Conservation (phyloP, 2,329 filamentous ascomycete genomes). For the Ophiostoma piceae region DNA sequence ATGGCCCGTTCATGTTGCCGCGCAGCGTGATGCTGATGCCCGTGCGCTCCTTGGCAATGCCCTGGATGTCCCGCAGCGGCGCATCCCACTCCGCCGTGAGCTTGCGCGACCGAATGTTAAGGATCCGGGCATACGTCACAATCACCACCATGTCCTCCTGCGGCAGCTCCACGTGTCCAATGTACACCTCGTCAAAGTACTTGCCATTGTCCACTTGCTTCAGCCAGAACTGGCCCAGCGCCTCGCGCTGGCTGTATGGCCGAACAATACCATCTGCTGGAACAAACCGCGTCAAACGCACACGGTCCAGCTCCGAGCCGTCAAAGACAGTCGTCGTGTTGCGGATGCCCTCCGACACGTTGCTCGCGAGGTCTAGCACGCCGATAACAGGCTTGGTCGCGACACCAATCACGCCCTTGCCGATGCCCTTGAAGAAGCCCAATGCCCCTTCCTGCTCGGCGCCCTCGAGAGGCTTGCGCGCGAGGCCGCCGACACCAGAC, state of each 20-base stretch:
- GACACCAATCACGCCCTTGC: conserved; percentile 89
- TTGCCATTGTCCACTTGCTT: conserved; percentile 97
- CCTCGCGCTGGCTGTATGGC: conserved; percentile 90
- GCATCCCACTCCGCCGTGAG: conserved; percentile 94
- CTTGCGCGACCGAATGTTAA: conserved; percentile 82
- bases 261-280: conserved; percentile 88
- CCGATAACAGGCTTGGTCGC: conserved; percentile 96
- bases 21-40: conserved; percentile 84
- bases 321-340: conserved; percentile 99
- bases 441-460: conserved; percentile 91
- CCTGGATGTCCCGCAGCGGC: conserved; percentile 90
- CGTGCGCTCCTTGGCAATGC: conserved; percentile 92
- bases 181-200: conserved; percentile 96
- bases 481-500: conserved; percentile 87
- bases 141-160: conserved; percentile 84
- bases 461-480: conserved; percentile 88
- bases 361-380: conserved; percentile 93
- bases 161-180: conserved; percentile 89
- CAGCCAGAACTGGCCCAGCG: conserved; percentile 95
- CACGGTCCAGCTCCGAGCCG: conserved; percentile 85
- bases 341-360: conserved; percentile 93
- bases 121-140: conserved; percentile 80
- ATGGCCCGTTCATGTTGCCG: conserved; percentile 88
- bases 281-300: conserved; percentile 89
- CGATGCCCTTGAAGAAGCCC: conserved; percentile 96